Conservation (phyloP, 2,329 filamentous ascomycete genomes). For the Xylaria sp. region DNA sequence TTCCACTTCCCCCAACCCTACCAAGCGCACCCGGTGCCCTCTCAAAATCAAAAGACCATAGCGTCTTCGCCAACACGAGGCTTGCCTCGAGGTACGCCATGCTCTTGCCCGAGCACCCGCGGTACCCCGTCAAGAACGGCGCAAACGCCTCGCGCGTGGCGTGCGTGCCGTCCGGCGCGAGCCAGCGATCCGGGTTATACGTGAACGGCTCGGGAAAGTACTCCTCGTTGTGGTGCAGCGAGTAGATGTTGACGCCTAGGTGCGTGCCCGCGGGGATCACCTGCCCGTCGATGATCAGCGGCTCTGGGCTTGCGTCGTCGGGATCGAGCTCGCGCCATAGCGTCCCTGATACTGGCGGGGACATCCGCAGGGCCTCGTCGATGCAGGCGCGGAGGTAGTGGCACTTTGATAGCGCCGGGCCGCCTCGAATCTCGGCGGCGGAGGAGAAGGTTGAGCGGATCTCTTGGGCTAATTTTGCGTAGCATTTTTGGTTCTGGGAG, state of each 20-base stretch:
- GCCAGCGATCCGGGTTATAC: constrained; percentile 5
- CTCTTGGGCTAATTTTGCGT: background rate
- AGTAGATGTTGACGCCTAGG: constrained; percentile 26
- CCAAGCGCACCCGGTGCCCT: background rate
- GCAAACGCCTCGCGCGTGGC: background rate
- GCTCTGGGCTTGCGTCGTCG: background rate
- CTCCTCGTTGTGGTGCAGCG: constrained; percentile 24
- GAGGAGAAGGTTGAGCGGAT: constrained; percentile 1
- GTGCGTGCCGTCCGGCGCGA: too few relatives aligned
- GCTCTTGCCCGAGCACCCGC: too few relatives aligned
- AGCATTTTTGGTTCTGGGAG: background rate
- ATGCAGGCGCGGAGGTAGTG: constrained; percentile 30
- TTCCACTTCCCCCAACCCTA: background rate
- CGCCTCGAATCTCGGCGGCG: constrained; percentile 4
- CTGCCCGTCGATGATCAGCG: constrained; percentile 25
- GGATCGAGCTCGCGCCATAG: constrained; percentile 20
- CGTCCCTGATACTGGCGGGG: constrained; percentile 8
- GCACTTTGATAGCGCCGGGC: constrained; percentile 10
- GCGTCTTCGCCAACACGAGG: too few relatives aligned
- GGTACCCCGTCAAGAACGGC: too few relatives aligned
- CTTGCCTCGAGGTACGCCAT: too few relatives aligned
- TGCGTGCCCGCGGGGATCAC: constrained; percentile 19
- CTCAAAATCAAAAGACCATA: too few relatives aligned
- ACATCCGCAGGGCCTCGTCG: constrained; percentile 25
- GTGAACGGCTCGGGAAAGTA: constrained; percentile 25